A percentile compares a stretch with the other conserved stretches of the same genome.
phyloP scores from a whole-genome alignment of 2,329 filamentous ascomycete genomes.

The Sclerotinia subarctica region DNA sequence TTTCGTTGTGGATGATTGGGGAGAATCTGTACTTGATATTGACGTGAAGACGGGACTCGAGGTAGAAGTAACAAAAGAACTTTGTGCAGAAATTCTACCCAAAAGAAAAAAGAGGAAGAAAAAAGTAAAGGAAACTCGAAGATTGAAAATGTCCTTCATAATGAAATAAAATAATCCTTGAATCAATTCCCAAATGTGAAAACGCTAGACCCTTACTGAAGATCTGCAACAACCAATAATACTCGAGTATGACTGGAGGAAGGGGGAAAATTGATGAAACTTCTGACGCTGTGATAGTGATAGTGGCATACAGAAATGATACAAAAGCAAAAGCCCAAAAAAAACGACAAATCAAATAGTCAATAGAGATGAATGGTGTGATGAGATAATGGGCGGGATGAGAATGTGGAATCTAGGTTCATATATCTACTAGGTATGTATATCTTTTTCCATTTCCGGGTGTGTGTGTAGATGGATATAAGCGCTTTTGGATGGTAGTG shows the following conservation, averaged over 20 bases:
- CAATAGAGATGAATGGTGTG: not conserved
- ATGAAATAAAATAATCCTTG: conserved; percentile 1
- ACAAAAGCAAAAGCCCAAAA: not conserved
- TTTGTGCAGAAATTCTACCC: conserved; percentile 29
- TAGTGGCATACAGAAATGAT: conserved; percentile 7
- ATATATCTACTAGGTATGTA: not conserved
- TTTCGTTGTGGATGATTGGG: conserved; percentile 19
- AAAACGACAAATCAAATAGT: not conserved
- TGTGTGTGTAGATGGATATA: not conserved
- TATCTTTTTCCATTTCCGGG: not conserved
- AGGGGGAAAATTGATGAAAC: not conserved
- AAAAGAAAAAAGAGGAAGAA: conserved; percentile 30
- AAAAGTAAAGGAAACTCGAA: conserved; percentile 7
- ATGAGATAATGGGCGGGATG: not conserved
- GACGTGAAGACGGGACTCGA: not conserved
- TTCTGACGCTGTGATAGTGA: conserved; percentile 15
- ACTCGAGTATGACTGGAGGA: not conserved
- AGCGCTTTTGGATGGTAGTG: not conserved
- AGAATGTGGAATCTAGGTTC: not conserved
- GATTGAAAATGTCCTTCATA: not conserved
- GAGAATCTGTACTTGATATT: not conserved
- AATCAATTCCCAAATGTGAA: not conserved
- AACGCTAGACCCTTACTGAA: not conserved
- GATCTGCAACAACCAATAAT: not conserved
- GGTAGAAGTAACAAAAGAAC: conserved; percentile 3